Conservation (phyloP, 768 basidiomycete species). For the Leucocoprinus birnbaumii region DNA sequence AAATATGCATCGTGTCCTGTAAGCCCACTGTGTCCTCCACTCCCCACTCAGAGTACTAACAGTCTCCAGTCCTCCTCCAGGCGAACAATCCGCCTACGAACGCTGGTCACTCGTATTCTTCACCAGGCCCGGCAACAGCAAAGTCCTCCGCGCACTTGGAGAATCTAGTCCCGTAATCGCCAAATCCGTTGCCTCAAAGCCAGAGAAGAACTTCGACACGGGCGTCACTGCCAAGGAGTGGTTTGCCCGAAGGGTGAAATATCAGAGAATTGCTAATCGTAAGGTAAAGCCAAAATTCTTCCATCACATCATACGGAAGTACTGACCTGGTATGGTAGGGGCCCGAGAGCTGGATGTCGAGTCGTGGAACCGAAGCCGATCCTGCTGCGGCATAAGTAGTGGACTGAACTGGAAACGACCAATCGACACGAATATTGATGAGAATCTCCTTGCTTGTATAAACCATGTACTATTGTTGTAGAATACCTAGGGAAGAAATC, state of each 20-base stretch:
- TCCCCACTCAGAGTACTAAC: not conserved
- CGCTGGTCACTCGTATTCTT: conserved; percentile 74
- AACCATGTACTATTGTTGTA: too few species aligned
- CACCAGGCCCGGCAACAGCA: conserved; percentile 55
- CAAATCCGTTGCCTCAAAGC: conserved; percentile 33
- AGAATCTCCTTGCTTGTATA: too few species aligned
- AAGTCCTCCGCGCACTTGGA: conserved; percentile 46
- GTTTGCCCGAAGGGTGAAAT: conserved; percentile 40
- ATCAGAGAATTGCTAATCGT: conserved; percentile 42
- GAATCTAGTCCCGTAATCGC: conserved; percentile 52
- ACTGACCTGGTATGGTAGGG: conserved; percentile 23
- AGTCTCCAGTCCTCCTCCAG: conserved; percentile 49
- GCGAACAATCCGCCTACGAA: conserved; percentile 45
- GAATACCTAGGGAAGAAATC: too few species aligned
- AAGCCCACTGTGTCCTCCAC: conserved; percentile 13
- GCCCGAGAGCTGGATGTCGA: conserved; percentile 44
- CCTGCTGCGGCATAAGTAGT: conserved; percentile 1
- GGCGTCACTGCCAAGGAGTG: conserved; percentile 38
- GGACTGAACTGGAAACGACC: too few species aligned
- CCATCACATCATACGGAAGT: not conserved
- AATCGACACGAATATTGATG: too few species aligned
- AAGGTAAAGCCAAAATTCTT: conserved; percentile 23
- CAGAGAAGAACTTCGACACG: conserved; percentile 35
- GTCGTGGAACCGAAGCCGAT: conserved; percentile 37
- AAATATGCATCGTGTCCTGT: conserved; percentile 64